Conservation (phyloP, 257 asterid species). For the Rhazya stricta region DNA sequence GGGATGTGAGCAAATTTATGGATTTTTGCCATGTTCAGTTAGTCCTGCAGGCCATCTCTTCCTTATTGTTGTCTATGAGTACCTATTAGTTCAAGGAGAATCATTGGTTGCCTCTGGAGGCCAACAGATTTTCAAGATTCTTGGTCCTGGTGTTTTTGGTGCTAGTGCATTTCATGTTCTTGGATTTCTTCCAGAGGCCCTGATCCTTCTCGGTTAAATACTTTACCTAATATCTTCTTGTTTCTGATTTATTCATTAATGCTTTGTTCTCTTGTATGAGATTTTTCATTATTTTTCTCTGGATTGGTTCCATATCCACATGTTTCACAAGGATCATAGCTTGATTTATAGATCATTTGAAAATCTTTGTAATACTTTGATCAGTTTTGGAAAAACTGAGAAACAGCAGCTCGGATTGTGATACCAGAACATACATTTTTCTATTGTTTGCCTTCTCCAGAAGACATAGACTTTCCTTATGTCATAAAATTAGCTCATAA, state of each 20-base stretch:
- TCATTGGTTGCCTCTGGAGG: conserved; percentile 42
- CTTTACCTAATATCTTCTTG: not conserved
- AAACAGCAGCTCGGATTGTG: not conserved
- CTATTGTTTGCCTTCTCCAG: too few species aligned
- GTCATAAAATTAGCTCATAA: too few species aligned
- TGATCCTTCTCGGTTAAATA: conserved; percentile 41
- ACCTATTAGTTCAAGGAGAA: conserved; percentile 40
- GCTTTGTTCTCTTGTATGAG: not conserved
- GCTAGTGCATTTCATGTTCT: conserved; percentile 52
- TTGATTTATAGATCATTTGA: too few species aligned
- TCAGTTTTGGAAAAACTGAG: too few species aligned
- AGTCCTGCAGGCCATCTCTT: conserved; percentile 35
- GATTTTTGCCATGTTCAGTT: conserved; percentile 44
- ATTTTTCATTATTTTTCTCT: too few species aligned
- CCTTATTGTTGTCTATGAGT: conserved; percentile 42
- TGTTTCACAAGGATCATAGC: too few species aligned
- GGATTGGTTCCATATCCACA: not conserved
- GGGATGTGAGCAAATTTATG: conserved; percentile 45
- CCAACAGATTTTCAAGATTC: conserved; percentile 42
- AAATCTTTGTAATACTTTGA: too few species aligned
- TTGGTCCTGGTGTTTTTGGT: conserved; percentile 57
- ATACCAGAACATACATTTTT: not conserved
- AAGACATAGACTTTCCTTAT: too few species aligned
- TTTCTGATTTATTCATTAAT: not conserved
- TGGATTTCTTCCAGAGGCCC: conserved; percentile 45